A percentile compares a stretch with the other conserved stretches of the same genome.
phyloP scores from a whole-genome alignment of 331 rosid species.

The Stylosanthes scabra region DNA sequence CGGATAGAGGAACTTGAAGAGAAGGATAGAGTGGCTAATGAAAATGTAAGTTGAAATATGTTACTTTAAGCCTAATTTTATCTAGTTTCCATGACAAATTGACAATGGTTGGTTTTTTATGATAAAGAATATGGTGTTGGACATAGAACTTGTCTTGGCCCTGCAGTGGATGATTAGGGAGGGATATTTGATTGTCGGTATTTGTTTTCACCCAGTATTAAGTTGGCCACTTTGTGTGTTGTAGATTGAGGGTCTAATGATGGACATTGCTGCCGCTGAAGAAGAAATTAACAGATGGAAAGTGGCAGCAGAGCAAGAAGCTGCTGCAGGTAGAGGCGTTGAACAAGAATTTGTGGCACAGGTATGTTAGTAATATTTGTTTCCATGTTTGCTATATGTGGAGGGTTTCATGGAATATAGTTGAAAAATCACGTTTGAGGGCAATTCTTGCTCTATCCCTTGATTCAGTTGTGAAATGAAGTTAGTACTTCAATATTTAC shows the following conservation, averaged over 20 bases:
- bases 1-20: slow-evolving; percentile 86
- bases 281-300: slow-evolving; percentile 99
- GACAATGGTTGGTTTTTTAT: slow-evolving; percentile 32
- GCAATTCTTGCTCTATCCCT: not conserved
- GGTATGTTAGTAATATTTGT: slow-evolving; percentile 56
- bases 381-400: slow-evolving; percentile 7
- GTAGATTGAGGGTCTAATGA: slow-evolving; percentile 96
- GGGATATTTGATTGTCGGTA: slow-evolving; percentile 29
- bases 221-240: slow-evolving; percentile 37
- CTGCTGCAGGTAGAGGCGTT: slow-evolving; percentile 94
- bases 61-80: slow-evolving; percentile 20
- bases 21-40: slow-evolving; percentile 92
- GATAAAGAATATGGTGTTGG: slow-evolving; percentile 11
- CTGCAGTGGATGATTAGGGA: slow-evolving; percentile 16
- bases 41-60: slow-evolving; percentile 65
- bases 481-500: slow-evolving; percentile 4
- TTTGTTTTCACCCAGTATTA: slow-evolving; percentile 29
- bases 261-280: slow-evolving; percentile 97
- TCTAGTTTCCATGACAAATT: slow-evolving; percentile 13
- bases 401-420: not conserved
- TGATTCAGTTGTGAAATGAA: slow-evolving; percentile 31
- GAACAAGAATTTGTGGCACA: slow-evolving; percentile 89
- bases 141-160: not conserved
- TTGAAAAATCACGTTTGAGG: not conserved
- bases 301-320: slow-evolving; percentile 98